Conservation (phyloP, 2,329 filamentous ascomycete genomes). For the Cytospora mali region DNA sequence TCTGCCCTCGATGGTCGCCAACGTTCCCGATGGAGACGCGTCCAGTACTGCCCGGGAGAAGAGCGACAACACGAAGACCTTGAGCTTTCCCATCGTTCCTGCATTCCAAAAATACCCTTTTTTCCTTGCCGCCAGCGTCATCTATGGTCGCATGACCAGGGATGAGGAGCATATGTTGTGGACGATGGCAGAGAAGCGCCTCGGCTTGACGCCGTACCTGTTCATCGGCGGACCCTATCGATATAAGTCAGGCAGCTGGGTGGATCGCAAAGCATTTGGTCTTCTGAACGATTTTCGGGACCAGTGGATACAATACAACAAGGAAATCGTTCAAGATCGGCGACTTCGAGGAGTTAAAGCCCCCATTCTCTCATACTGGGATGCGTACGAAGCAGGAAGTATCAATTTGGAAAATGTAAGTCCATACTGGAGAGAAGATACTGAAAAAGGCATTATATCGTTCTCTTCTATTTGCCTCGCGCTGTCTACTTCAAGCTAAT, state of each 20-base stretch:
- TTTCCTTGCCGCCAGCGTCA: slow-evolving; percentile 3
- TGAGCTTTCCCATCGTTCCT: too few relatives aligned
- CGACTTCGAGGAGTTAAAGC: neutral
- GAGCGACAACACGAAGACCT: neutral
- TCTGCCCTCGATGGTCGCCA: neutral
- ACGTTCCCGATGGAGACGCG: neutral
- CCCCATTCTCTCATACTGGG: neutral
- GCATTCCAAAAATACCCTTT: slow-evolving; percentile 9
- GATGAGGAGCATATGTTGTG: neutral
- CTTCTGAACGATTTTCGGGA: neutral
- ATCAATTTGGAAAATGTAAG: slow-evolving; percentile 1
- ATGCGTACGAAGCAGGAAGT: neutral
- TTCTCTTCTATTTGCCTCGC: too few relatives aligned
- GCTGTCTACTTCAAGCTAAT: too few relatives aligned
- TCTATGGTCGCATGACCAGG: slow-evolving; percentile 8
- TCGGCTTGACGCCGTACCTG: neutral
- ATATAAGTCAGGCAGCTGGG: neutral
- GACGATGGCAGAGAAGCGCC: neutral
- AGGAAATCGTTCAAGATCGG: neutral
- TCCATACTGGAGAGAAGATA: too few relatives aligned
- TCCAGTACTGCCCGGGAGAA: too few relatives aligned
- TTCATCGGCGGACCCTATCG: slow-evolving; percentile 8
- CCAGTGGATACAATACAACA: slow-evolving; percentile 4
- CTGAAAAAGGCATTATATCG: too few relatives aligned
- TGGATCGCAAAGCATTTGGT: too few relatives aligned